Conservation (phyloP, 2,329 filamentous ascomycete species). For the Colletotrichum endophyticum region DNA sequence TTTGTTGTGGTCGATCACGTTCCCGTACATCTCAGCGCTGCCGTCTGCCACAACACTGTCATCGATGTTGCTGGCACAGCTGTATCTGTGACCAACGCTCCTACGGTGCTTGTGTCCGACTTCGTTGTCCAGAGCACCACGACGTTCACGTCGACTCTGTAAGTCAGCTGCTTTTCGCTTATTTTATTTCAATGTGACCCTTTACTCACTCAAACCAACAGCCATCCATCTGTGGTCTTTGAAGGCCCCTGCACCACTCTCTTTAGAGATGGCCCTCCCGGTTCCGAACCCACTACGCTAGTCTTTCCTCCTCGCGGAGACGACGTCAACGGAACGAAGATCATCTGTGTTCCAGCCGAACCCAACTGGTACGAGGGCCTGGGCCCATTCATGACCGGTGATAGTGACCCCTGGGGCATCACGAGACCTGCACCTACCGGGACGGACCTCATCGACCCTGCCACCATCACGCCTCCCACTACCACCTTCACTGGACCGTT, state of each 20-base stretch:
- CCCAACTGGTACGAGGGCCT: background rate
- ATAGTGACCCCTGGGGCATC: background rate
- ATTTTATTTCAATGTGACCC: background rate
- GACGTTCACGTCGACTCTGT: background rate
- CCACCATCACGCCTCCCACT: background rate
- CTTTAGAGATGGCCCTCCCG: background rate
- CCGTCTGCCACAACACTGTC: background rate
- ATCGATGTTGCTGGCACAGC: background rate
- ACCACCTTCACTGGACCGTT: background rate
- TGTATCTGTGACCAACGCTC: background rate
- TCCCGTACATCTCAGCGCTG: background rate
- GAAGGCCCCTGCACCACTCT: background rate
- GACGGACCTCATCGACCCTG: background rate
- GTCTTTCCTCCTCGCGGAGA: background rate
- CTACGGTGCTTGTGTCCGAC: background rate
- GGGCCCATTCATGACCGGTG: background rate
- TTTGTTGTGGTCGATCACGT: background rate
- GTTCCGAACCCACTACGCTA: background rate
- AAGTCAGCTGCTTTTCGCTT: background rate
- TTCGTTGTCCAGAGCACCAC: background rate
- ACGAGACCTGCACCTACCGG: background rate
- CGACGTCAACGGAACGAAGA: background rate
- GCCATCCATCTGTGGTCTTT: background rate
- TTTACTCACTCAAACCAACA: accelerated
- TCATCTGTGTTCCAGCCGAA: background rate